A percentile compares a stretch with the other conserved stretches of the same genome.
phyloP scores from a whole-genome alignment of 2,329 filamentous ascomycete genomes.

The Fusarium bactridioides region DNA sequence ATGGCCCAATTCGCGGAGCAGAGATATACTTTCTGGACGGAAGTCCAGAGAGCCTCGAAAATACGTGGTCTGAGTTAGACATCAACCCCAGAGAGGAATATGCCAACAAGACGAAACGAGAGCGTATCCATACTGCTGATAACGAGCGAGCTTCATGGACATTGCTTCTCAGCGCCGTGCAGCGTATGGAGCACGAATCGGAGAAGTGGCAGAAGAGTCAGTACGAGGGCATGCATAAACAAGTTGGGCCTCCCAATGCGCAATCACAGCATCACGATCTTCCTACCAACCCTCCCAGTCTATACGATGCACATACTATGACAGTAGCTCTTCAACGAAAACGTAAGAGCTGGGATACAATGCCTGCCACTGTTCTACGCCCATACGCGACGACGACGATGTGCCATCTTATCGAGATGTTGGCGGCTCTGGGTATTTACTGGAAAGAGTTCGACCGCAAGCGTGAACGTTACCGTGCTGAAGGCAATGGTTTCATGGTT shows the following conservation, averaged over 20 bases:
- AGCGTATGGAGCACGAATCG: constrained; percentile 59
- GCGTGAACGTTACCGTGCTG: constrained; percentile 60
- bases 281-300: constrained; percentile 36
- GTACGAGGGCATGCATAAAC: constrained; percentile 39
- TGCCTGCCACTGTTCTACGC: constrained; percentile 56
- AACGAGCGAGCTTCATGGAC: constrained; percentile 66
- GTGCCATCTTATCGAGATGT: constrained; percentile 63
- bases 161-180: constrained; percentile 57
- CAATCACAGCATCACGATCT: constrained; percentile 26
- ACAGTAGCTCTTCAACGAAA: constrained; percentile 57
- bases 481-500: constrained; percentile 63
- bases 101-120: constrained; percentile 37
- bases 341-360: constrained; percentile 60
- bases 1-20: constrained; percentile 45
- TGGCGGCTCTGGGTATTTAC: constrained; percentile 62
- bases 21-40: constrained; percentile 52
- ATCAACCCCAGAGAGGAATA: constrained; percentile 44
- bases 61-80: constrained; percentile 46
- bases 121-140: constrained; percentile 61
- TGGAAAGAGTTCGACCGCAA: constrained; percentile 66
- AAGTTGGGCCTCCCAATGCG: constrained; percentile 30
- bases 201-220: constrained; percentile 54
- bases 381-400: constrained; percentile 65
- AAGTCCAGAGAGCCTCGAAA: constrained; percentile 45
- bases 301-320: constrained; percentile 49